Evolutionary conservation across 2,329 filamentous ascomycete genomes (phyloP).

Genomic region (Fusarium hostae): DNA sequence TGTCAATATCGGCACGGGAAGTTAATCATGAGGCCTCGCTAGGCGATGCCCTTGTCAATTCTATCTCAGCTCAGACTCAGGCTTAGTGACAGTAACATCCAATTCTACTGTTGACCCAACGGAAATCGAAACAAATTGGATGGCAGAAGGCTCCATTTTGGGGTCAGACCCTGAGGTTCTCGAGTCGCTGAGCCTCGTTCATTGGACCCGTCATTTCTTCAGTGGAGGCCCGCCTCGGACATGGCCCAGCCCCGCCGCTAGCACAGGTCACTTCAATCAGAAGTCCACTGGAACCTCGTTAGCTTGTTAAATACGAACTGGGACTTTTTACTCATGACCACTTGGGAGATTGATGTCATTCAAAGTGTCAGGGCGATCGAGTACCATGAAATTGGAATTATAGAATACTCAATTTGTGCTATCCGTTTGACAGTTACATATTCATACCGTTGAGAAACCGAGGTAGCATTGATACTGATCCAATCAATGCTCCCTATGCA

Average conservation of each 20-base stretch:
- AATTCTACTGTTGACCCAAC: slow-evolving; percentile 1
- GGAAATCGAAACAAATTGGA: slow-evolving; percentile 29
- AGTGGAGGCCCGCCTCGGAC: not conserved
- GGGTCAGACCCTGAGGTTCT: slow-evolving; percentile 22
- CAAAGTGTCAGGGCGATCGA: not conserved
- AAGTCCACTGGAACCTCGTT: slow-evolving; percentile 13
- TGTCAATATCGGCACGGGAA: not conserved
- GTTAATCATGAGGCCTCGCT: not conserved
- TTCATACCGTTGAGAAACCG: not conserved
- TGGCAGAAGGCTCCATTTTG: slow-evolving; percentile 18
- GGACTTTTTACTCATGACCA: slow-evolving; percentile 3
- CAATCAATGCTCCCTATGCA: not conserved
- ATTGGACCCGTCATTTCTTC: not conserved
- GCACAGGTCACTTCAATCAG: slow-evolving; percentile 1
- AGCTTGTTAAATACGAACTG: slow-evolving; percentile 23
- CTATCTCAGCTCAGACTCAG: not conserved
- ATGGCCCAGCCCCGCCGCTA: not conserved
- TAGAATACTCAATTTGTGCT: not conserved
- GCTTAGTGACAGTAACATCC: not conserved
- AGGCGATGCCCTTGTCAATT: not conserved
- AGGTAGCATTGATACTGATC: not conserved
- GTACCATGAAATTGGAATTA: not conserved
- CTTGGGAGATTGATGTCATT: slow-evolving; percentile 36
- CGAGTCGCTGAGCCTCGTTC: not conserved
- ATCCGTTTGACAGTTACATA: not conserved